A percentile compares a stretch with the other conserved stretches of the same genome.
Evolutionary conservation across 2,329 filamentous ascomycete genomes (phyloP).

Genomic region (Ceratocystis cacaofunesta): DNA sequence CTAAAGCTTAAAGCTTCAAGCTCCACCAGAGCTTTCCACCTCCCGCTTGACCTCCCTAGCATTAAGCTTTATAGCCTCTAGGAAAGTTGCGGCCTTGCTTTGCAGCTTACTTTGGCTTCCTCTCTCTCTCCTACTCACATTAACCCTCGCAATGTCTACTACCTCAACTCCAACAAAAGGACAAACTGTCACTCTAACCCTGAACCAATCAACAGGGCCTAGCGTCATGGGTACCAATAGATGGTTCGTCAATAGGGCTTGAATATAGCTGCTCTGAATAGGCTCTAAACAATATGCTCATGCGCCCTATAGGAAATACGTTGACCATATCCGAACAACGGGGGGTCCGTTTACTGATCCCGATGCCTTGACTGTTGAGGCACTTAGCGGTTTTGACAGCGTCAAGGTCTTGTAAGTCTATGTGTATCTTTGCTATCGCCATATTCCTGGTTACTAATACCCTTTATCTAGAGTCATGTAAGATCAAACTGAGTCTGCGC

Average conservation of each 20-base stretch:
- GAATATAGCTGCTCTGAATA: neutral
- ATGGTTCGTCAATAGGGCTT: neutral
- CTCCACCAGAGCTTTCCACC: neutral
- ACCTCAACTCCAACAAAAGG: neutral
- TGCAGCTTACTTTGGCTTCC: neutral
- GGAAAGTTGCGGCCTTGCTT: neutral
- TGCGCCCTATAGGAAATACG: constrained; percentile 51
- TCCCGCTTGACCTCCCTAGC: neutral
- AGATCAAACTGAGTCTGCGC: constrained; percentile 18
- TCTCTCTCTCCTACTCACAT: neutral
- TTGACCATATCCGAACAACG: constrained; percentile 65
- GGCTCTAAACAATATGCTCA: neutral
- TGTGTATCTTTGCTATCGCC: neutral
- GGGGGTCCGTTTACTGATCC: constrained; percentile 69
- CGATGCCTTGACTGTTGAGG: constrained; percentile 37
- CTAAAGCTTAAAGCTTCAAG: neutral
- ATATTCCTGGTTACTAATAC: neutral
- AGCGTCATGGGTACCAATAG: neutral
- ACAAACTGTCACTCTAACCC: constrained; percentile 12
- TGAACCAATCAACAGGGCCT: constrained; percentile 6
- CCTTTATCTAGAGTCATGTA: constrained; percentile 34
- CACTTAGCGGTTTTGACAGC: constrained; percentile 43
- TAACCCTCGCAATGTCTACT: neutral
- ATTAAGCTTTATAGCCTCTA: neutral
- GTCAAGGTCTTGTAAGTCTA: constrained; percentile 58